These are phyloP conservation scores for Scleroderma bovista DNA, from an alignment of 768 basidiomycete genomes.

Conservation along the genomic window DNA sequence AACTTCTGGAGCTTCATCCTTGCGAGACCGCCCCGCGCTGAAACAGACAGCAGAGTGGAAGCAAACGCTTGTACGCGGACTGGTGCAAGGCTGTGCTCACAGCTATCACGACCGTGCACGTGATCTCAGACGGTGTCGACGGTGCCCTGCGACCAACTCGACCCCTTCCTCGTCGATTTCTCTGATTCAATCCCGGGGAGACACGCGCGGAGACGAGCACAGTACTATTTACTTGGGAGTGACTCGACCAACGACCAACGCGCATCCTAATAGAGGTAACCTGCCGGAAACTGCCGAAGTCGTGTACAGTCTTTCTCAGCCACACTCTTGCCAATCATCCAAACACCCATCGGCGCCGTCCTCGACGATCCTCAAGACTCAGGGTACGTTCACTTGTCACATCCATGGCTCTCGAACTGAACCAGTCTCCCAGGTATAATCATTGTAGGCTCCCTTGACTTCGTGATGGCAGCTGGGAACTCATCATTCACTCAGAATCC, in stretches of 20 bases:
- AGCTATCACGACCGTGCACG: too few species aligned
- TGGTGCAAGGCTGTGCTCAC: neutral
- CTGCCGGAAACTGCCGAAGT: constrained; percentile 24
- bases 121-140: too few species aligned
- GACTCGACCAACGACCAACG: too few species aligned
- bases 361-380: constrained; percentile 29
- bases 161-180: too few species aligned
- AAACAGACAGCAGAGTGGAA: too few species aligned
- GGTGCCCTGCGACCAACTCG: constrained; percentile 1
- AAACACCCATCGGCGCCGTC: constrained; percentile 23
- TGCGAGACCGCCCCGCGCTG: neutral
- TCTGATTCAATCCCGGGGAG: too few species aligned
- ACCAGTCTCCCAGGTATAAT: neutral
- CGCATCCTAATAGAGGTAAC: too few species aligned
- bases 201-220: too few species aligned
- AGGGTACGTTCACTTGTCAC: constrained; percentile 4
- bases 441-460: neutral
- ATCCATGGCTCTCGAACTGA: too few species aligned
- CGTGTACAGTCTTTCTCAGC: constrained; percentile 27
- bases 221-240: too few species aligned
- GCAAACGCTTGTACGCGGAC: too few species aligned
- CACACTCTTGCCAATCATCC: constrained; percentile 18
- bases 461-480: neutral
- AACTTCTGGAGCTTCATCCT: constrained; percentile 52
- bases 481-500: constrained; percentile 8